Evolutionary conservation across 2,329 filamentous ascomycete genomes (phyloP), one percentile per base, ranked within the genome.

Genomic region (Emergomyces africanus): DNA sequence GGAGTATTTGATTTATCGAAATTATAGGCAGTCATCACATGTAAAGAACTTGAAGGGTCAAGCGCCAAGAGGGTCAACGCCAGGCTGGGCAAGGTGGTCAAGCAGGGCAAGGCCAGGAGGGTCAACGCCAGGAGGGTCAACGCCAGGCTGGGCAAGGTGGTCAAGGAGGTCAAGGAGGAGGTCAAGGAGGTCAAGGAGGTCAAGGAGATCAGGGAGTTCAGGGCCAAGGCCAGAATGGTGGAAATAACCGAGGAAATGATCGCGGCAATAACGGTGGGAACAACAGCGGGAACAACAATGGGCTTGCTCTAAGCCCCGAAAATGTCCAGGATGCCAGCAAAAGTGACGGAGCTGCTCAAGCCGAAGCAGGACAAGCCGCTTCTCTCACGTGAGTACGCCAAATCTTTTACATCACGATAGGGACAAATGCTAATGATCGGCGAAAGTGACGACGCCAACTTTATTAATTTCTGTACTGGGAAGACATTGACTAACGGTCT

Each of bases 381-480:
- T 81, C 79, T 9, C 62, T 66, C 28, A 81, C 77, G 77, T 79
- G 66, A 61, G 72, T 64, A 50, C 42, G 18, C 54, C 30, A 14
- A 37, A 37, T 9, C n/a, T 33, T 2, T 57, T 8, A 56, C 50
- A 6, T 14, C 23, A 20, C 37, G n/a, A 30, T 49, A 42, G 3
- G 20, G 44, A 25, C 41, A 62, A 18, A 59, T 57, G 46, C 20
- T 50, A 30, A 57, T 42, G 53, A 59, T 62, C 66, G 41, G 66
- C 37, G 39, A 14, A 54, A 80, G 77, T 46, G 77, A 81, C 61
- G 56, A 69, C 23, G 75, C 75, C 67, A 83, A 83, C 71, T 83
- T 83, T 69, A 83, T 83, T 75, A 83, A 83, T 72, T 80, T 83
- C 70, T 84, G 81, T 66, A 67, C 72, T 5, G 79, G 79, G 61